These are phyloP conservation scores for Fraxinus greggii DNA, from an alignment of 305 asterid genomes.

Conservation along the genomic window DNA sequence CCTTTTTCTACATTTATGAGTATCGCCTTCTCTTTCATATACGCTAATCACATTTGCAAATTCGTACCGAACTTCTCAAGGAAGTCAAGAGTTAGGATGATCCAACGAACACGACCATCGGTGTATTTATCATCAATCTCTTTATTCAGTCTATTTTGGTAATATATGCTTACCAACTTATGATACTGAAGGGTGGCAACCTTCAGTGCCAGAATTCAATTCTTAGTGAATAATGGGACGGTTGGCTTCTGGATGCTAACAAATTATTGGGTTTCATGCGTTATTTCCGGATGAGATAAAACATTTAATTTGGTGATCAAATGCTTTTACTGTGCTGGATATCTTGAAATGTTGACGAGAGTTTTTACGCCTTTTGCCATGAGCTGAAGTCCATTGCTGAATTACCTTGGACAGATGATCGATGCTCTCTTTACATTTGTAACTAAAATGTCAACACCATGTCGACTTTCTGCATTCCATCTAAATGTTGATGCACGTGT, in stretches of 20 bases:
- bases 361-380: slow-evolving; percentile 15
- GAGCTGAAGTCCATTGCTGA: slow-evolving; percentile 92
- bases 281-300: no score
- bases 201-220: background rate
- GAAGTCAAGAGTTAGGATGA: slow-evolving; percentile 77
- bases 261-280: no score
- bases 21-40: slow-evolving; percentile 1
- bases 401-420: slow-evolving; percentile 70
- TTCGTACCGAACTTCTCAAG: slow-evolving; percentile 66
- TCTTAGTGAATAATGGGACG: background rate
- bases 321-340: background rate
- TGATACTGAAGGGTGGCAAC: background rate
- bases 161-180: background rate
- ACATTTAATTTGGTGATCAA: background rate
- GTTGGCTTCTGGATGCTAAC: no score
- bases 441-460: slow-evolving; percentile 85
- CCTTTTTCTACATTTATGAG: background rate
- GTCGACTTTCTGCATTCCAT: slow-evolving; percentile 94
- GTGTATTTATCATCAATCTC: slow-evolving; percentile 28
- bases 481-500: background rate
- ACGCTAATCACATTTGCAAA: slow-evolving; percentile 44
- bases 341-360: background rate
- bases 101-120: slow-evolving; percentile 80
- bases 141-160: background rate
- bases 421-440: slow-evolving; percentile 96